Evolutionary conservation across 495 filamentous ascomycete genomes (phyloP).

Genomic region (Podospora bellae-mahoneyi): DNA sequence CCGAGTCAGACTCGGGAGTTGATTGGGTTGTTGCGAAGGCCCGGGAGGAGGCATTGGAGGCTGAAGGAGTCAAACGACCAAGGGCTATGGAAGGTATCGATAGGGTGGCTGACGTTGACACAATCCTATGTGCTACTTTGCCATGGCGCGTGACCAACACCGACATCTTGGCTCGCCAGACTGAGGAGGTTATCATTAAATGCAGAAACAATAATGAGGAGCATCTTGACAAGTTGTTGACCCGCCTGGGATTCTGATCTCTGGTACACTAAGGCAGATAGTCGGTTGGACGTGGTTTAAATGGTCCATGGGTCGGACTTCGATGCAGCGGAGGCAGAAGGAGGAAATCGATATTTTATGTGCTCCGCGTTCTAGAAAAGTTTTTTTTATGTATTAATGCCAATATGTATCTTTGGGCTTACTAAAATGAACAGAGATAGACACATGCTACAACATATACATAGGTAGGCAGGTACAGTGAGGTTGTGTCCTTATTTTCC

Average conservation of each 20-base stretch:
- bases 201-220: conserved; percentile 15
- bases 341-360: no score
- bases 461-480: no score
- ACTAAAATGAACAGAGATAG: no score
- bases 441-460: no score
- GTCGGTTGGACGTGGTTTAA: no score
- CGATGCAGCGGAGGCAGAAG: no score
- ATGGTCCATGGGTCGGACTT: no score
- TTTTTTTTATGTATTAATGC: no score
- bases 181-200: conserved; percentile 6
- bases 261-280: background rate
- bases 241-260: conserved; percentile 9
- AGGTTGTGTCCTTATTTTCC: no score
- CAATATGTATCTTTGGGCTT: background rate
- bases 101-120: conserved; percentile 14
- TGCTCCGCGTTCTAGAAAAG: no score
- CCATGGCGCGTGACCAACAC: conserved; percentile 10
- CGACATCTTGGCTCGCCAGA: conserved; percentile 5
- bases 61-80: conserved; percentile 6
- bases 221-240: conserved; percentile 15
- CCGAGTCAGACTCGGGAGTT: background rate
- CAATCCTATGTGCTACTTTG: conserved; percentile 11
- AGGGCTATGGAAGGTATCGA: conserved; percentile 7
- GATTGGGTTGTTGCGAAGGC: conserved; percentile 12
- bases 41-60: conserved; percentile 13